Evolutionary conservation across 257 asterid genomes (phyloP), one percentile per base, ranked within the genome.

Genomic region (Haberlea rhodopensis): DNA sequence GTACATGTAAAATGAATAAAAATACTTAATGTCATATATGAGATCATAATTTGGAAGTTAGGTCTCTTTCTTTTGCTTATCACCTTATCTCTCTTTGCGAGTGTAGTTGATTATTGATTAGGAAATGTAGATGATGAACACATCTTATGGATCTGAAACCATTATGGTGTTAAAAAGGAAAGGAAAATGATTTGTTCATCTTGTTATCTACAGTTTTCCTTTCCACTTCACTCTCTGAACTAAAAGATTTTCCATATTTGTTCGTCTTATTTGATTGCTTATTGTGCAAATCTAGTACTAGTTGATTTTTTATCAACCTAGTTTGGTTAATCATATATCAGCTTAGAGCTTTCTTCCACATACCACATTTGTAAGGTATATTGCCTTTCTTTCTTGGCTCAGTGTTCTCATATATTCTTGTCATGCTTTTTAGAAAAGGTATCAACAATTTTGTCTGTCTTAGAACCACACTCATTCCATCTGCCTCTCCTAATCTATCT

Each of bases 1-100:
- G 27, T 54, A 53, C 28, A 68, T 25, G 15, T 61, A 31, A 19
- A 8, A 8, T 22, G 56, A 43, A 66, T 66, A 31, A 69, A 37
- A 69, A 20, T 10, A 37, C 28, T 25, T 63, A 29, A 40, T n/a
- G 48, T 43, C 46, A 52, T 29, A 3, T 45, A 6, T 37, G 6
- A 40, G 2, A 40, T 15, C 49, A 40, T 40, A 40, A 13, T 58
- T 21, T 13, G 32, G 10, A 62, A 40, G 20, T 28, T 26, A 20
- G 5, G 16, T 54, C 21, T 27, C 67, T 48, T 53, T 66, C 27
- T 55, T 71, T 45, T 9, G 57, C 15, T 71, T 4, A 8, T 59
- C 29, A 1, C 23, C 18, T 37, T 22, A 31, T 58, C 15, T 25
- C 52, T 53, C 23, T 34, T n/a, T n/a, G 49, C 32, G 9, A 43